phyloP scores from a whole-genome alignment of 176 grass and related monocot species.

The Microstegium vimineum region DNA sequence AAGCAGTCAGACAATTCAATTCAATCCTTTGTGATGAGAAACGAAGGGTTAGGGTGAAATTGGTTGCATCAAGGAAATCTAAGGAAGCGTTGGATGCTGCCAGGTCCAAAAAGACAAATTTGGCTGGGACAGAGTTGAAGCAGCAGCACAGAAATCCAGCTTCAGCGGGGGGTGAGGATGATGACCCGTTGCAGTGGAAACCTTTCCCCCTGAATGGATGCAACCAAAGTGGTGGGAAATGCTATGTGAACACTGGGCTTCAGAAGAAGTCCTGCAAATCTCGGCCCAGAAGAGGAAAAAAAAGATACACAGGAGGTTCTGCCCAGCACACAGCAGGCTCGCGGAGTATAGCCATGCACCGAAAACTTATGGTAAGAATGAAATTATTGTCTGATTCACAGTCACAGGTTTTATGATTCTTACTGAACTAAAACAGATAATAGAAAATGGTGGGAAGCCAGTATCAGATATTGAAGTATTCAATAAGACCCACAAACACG shows the following conservation, averaged over 20 bases:
- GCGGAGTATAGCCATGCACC: constrained; percentile 46
- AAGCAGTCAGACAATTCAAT: constrained; percentile 29
- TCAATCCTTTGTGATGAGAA: constrained; percentile 41
- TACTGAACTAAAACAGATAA: constrained; percentile 29
- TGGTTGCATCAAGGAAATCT: constrained; percentile 30
- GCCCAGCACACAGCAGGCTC: constrained; percentile 44
- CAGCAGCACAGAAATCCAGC: constrained; percentile 1
- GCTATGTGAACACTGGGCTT: constrained; percentile 45
- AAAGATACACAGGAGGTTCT: constrained; percentile 38
- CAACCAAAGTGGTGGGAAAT: constrained; percentile 39
- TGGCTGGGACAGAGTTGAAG: constrained; percentile 18
- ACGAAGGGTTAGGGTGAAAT: constrained; percentile 24
- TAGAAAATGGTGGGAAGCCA: constrained; percentile 42
- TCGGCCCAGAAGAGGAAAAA: constrained; percentile 39
- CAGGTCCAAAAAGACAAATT: constrained; percentile 20
- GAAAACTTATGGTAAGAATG: constrained; percentile 37
- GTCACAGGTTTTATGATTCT: background rate
- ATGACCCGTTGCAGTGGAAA: constrained; percentile 41
- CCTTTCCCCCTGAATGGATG: constrained; percentile 40
- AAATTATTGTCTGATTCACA: background rate
- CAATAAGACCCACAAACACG: constrained; percentile 39
- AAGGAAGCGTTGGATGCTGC: constrained; percentile 7
- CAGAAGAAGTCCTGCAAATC: constrained; percentile 33
- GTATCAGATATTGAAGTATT: constrained; percentile 36
- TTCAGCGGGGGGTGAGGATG: background rate